Base-by-base conservation (phyloP, 805 yeast genomes). In the Clavispora fructus region DNA sequence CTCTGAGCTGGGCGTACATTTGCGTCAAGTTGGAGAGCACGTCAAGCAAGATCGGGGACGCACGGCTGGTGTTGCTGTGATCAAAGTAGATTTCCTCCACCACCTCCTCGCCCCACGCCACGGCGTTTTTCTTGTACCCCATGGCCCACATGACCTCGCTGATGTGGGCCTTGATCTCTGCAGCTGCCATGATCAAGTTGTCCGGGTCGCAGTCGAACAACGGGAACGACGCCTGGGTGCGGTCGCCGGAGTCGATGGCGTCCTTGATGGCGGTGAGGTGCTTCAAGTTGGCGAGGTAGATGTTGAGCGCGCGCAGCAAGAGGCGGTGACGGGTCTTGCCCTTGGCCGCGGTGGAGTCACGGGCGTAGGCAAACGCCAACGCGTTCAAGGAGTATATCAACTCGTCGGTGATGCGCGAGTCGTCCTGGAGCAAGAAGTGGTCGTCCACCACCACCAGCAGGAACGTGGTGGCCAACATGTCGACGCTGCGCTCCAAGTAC, bases 131-230 rank as follows among this genome's bases (percentile, higher is more conserved):
- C 46, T 63, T 62, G 52, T 52, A 65, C 7, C 74, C 74, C 49
- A 59, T 63, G 7, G 66, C 66, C 75, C 75, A 71, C 58, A 71
- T 60, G 13, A 71, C 57, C 51, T 71, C 75, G 45, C 71, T 59
- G 16, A 71, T 55, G 50, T 71, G 75, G 5, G 72, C 66, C 47
- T 63, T 65, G 40, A 61, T 52, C 39, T 66, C 73, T 37, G 68
- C 66, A 23, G 56, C 57, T 17, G 55, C 38, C 48, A 67, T 52
- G 27, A 46, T 50, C n/a, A 69, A 35, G 44, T 68, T 68, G 19
- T 55, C 57, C 12, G 46, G 47, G 37, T 58, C 58, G 53, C 72
- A 68, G 49, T 70, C 54, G 53, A 71, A 67, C 10, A 69, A 55
- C 13, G 77, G 76, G 52, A 54, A 65, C 26, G 55, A 54, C 1